These are phyloP conservation scores for Dipodascus geniculatus DNA, from an alignment of 805 yeast genomes.

Conservation along the genomic window DNA sequence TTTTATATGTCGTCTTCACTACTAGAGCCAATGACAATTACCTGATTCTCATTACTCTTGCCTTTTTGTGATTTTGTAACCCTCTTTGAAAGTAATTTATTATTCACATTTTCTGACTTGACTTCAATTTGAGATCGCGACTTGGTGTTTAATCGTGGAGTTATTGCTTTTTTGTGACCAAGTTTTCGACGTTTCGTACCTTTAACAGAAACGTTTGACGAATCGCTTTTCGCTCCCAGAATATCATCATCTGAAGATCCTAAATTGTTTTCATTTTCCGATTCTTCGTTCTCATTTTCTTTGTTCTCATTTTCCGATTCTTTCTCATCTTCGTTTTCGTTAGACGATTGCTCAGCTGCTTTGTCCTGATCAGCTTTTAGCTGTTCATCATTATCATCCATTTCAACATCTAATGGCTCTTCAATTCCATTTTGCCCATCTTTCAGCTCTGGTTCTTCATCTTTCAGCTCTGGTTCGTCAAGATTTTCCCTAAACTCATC, in stretches of 20 bases:
- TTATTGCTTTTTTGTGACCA: not conserved
- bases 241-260: not conserved
- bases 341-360: not conserved
- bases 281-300: not conserved
- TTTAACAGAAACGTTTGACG: not conserved
- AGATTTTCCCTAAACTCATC: slow-evolving; percentile 8
- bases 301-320: not conserved
- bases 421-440: not conserved
- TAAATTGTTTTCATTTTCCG: not conserved
- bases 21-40: not conserved
- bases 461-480: slow-evolving; percentile 14
- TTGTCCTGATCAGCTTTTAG: no score
- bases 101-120: no score
- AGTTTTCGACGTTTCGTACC: not conserved
- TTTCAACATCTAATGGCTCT: not conserved
- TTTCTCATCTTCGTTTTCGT: not conserved
- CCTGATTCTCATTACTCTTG: not conserved
- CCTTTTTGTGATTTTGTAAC: not conserved
- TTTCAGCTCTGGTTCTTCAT: slow-evolving; percentile 13
- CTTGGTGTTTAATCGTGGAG: not conserved
- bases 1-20: not conserved
- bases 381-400: not conserved
- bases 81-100: not conserved
- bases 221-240: not conserved
- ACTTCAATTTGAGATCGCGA: no score